Evolutionary conservation across 768 basidiomycete genomes (phyloP), one percentile per base, ranked within the genome.

Genomic region (Fibroporia radiculosa): DNA sequence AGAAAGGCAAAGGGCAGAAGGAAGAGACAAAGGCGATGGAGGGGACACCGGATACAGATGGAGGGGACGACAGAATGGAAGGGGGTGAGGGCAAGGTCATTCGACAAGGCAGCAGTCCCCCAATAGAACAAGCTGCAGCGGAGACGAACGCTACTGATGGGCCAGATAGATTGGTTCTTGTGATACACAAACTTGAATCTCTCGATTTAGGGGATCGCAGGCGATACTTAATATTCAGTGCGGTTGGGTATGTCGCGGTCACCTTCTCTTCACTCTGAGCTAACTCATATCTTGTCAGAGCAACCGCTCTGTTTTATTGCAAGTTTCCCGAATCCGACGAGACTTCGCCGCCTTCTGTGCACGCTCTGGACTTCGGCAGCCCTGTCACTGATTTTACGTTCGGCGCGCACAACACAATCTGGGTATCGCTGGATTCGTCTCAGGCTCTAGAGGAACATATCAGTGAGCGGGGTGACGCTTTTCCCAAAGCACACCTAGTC

Each of bases 271-370:
- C 13, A 42, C 32, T 12, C 37, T 35, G 43, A 6, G 43, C 12
- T 23, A 34, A 14, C 23, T 42, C 16, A 8, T 11, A n/a, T 3
- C 18, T 26, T 19, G 20, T 26, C 56, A 90, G 88, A 16, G 75
- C 78, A 3, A 79, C 81, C 1, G 84, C 86, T 0, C 54, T 91
- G 8, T 90, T 88, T 60, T 68, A 62, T 39, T 67, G 66, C 62
- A 58, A 51, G 47, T 64, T 57, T 37, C 57, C 60, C 0, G 39
- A 48, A 18, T 40, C 41, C 14, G 50, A 39, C 13, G 24, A 45
- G 11, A 12, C 31, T 3, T 36, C 40, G n/a, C 33, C 38, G 13
- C 44, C 44, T 13, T 29, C 28, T 1, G 47, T 49, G 34, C 59
- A 60, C 13, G 54, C 64, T 19, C 60, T 77, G 22, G 73, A 82